Evolutionary conservation across 176 grass and related monocot species (phyloP).

Genomic region (Ensete ventricosum): DNA sequence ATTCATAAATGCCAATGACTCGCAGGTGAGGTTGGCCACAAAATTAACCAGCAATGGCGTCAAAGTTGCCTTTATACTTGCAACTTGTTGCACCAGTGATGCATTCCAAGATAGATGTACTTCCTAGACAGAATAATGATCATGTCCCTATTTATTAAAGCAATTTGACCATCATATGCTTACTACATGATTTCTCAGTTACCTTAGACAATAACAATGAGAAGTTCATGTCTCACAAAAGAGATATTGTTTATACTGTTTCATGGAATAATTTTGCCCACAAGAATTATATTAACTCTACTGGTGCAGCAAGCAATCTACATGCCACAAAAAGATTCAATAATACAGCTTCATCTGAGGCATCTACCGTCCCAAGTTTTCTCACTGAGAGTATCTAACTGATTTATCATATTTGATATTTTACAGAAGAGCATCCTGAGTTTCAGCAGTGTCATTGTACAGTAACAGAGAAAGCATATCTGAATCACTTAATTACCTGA

Average conservation of each 20-base stretch:
- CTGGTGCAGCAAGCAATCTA: not conserved
- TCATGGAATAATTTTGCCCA: not conserved
- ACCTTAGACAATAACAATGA: not conserved
- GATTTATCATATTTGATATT: not conserved
- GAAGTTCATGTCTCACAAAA: not conserved
- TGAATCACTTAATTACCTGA: constrained; percentile 42
- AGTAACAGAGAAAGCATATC: not conserved
- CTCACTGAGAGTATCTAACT: too few species aligned
- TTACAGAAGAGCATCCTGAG: too few species aligned
- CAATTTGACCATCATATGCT: not conserved
- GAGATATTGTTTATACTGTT: not conserved
- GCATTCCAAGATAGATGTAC: not conserved
- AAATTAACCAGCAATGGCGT: not conserved
- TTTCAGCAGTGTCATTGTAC: not conserved
- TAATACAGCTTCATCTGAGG: not conserved
- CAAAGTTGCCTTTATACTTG: not conserved
- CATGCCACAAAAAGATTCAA: not conserved
- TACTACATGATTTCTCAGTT: not conserved
- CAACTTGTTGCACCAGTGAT: not conserved
- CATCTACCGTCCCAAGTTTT: too few species aligned
- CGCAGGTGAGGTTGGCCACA: too few species aligned
- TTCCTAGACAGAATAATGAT: not conserved
- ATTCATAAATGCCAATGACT: too few species aligned
- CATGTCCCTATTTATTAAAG: not conserved
- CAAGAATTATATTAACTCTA: not conserved